Conservation (phyloP, 306 rosid species). For the Cucurbita argyrosperma region DNA sequence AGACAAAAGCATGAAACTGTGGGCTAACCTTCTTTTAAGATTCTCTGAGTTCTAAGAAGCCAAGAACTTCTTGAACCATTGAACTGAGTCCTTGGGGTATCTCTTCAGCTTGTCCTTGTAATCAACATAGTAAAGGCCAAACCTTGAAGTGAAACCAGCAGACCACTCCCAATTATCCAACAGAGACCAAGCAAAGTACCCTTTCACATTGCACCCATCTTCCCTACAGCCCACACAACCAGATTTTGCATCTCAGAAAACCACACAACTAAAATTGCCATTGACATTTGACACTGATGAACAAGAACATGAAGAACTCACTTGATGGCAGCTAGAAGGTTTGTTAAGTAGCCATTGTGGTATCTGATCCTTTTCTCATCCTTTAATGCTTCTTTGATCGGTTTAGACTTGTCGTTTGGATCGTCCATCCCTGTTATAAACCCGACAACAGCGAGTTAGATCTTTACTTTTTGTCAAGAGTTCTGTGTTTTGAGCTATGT, state of each 20-base stretch:
- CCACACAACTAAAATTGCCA: too few relatives aligned
- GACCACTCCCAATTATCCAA: slow-evolving; percentile 81
- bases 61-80: slow-evolving; percentile 72
- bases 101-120: slow-evolving; percentile 64
- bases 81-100: slow-evolving; percentile 60
- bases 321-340: slow-evolving; percentile 46
- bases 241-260: not conserved
- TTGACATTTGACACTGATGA: not conserved
- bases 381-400: slow-evolving; percentile 49
- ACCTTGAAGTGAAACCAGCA: slow-evolving; percentile 59
- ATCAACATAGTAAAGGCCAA: slow-evolving; percentile 66
- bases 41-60: slow-evolving; percentile 8
- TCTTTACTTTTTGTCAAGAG: not conserved
- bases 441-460: not conserved
- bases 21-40: not conserved
- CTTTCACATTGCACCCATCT: slow-evolving; percentile 75
- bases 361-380: slow-evolving; percentile 72
- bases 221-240: slow-evolving; percentile 24
- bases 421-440: slow-evolving; percentile 68
- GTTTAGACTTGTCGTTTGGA: slow-evolving; percentile 25
- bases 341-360: slow-evolving; percentile 50
- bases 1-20: not conserved
- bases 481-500: not conserved
- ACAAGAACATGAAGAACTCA: slow-evolving; percentile 10
- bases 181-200: slow-evolving; percentile 76